phyloP scores from a whole-genome alignment of 2,329 filamentous ascomycete species.

The Fusarium chaquense region DNA sequence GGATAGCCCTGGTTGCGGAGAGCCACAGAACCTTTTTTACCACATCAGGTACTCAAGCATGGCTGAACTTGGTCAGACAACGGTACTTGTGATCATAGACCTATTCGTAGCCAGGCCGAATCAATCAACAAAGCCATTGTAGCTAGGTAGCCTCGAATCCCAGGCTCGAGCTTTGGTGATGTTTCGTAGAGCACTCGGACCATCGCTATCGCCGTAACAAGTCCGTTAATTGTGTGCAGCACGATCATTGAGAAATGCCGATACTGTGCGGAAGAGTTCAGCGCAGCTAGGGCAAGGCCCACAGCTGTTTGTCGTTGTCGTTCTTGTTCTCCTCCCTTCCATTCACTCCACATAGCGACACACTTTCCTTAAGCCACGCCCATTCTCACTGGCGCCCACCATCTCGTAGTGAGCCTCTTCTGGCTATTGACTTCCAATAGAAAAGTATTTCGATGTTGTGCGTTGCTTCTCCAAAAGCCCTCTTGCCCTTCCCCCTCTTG shows the following conservation, averaged over 20 bases:
- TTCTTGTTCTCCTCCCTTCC: slow-evolving; percentile 49
- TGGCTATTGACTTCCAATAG: slow-evolving; percentile 33
- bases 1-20: slow-evolving; percentile 42
- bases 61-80: slow-evolving; percentile 35
- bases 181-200: slow-evolving; percentile 31
- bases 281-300: slow-evolving; percentile 44
- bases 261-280: slow-evolving; percentile 41
- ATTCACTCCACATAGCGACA: slow-evolving; percentile 47
- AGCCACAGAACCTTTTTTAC: slow-evolving; percentile 44
- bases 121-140: slow-evolving; percentile 22
- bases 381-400: slow-evolving; percentile 38
- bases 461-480: slow-evolving; percentile 43
- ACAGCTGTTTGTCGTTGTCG: slow-evolving; percentile 40
- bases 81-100: slow-evolving; percentile 34
- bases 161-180: slow-evolving; percentile 10
- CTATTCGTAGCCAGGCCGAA: slow-evolving; percentile 19
- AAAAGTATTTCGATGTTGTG: slow-evolving; percentile 44
- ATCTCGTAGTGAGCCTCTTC: slow-evolving; percentile 36
- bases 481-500: slow-evolving; percentile 33
- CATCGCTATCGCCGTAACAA: slow-evolving; percentile 29
- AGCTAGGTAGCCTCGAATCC: slow-evolving; percentile 20
- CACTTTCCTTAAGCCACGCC: slow-evolving; percentile 42
- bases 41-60: slow-evolving; percentile 41
- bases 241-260: slow-evolving; percentile 25
- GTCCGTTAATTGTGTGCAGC: slow-evolving; percentile 19